phyloP scores from a whole-genome alignment of 805 yeast species.

The Metschnikowia noctiluminum region DNA sequence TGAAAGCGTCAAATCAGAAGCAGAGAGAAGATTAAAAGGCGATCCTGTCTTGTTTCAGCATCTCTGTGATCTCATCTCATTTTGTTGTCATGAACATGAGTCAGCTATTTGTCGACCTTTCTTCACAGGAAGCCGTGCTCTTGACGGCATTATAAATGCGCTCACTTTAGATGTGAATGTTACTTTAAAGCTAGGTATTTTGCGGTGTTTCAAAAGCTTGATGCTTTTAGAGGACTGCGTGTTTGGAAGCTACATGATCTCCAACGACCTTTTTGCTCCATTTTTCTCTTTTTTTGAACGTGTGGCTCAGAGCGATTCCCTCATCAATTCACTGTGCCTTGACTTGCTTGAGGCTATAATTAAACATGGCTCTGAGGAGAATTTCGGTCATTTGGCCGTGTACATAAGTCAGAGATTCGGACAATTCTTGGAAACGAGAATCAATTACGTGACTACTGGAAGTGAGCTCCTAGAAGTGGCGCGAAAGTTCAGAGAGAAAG shows the following conservation, averaged over 20 bases:
- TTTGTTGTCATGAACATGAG: slow-evolving; percentile 66
- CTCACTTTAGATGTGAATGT: slow-evolving; percentile 41
- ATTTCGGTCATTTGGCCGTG: slow-evolving; percentile 28
- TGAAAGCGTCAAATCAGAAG: background rate
- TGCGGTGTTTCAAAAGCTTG: slow-evolving; percentile 65
- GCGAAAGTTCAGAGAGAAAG: slow-evolving; percentile 5
- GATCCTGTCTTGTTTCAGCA: slow-evolving; percentile 49
- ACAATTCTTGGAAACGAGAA: slow-evolving; percentile 21
- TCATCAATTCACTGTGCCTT: slow-evolving; percentile 72
- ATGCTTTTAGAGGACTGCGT: slow-evolving; percentile 60
- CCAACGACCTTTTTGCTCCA: slow-evolving; percentile 48
- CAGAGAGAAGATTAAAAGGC: slow-evolving; percentile 7
- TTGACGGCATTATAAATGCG: slow-evolving; percentile 53
- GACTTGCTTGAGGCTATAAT: slow-evolving; percentile 55
- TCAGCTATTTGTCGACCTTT: slow-evolving; percentile 55
- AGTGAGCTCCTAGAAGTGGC: slow-evolving; percentile 14
- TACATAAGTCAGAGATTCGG: slow-evolving; percentile 32
- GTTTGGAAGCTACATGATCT: slow-evolving; percentile 55
- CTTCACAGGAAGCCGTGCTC: slow-evolving; percentile 54
- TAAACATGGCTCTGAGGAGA: slow-evolving; percentile 23
- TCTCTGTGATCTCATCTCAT: slow-evolving; percentile 67
- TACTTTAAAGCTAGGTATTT: slow-evolving; percentile 61
- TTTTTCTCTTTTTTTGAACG: slow-evolving; percentile 49
- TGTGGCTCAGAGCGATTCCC: slow-evolving; percentile 50
- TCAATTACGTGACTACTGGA: slow-evolving; percentile 28